phyloP scores from a whole-genome alignment of 164 flowering plant species.

The Saururus chinensis region DNA sequence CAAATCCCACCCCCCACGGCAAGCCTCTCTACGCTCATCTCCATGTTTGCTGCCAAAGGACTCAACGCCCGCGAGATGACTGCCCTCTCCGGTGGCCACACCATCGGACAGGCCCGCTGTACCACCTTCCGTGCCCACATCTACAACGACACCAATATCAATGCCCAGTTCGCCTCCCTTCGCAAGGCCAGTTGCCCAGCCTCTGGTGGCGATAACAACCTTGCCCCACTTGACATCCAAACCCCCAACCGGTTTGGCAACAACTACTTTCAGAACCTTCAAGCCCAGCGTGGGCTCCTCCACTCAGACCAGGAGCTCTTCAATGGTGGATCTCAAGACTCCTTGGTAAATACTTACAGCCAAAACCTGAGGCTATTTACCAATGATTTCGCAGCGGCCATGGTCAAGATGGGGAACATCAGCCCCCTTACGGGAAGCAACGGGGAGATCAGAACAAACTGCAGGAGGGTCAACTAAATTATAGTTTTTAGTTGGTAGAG shows the following conservation, averaged over 20 bases:
- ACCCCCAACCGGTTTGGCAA: slow-evolving; percentile 38
- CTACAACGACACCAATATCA: slow-evolving; percentile 60
- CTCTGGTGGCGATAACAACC: slow-evolving; percentile 41
- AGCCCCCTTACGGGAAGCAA: slow-evolving; percentile 43
- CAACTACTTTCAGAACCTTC: slow-evolving; percentile 38
- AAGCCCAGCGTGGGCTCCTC: slow-evolving; percentile 34
- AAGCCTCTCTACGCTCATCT: slow-evolving; percentile 37
- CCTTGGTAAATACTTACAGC: slow-evolving; percentile 30
- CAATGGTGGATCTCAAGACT: slow-evolving; percentile 48
- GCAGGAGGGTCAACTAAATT: slow-evolving; percentile 34
- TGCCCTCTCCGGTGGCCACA: slow-evolving; percentile 38
- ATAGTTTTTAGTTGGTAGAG: background rate
- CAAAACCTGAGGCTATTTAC: slow-evolving; percentile 14
- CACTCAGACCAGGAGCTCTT: slow-evolving; percentile 56
- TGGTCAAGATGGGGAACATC: slow-evolving; percentile 61
- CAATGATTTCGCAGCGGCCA: slow-evolving; percentile 36
- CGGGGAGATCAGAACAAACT: slow-evolving; percentile 50
- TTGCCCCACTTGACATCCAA: slow-evolving; percentile 49
- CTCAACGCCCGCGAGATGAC: slow-evolving; percentile 56
- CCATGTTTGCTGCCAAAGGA: slow-evolving; percentile 37
- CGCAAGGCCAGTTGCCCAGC: slow-evolving; percentile 21
- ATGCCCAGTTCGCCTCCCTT: slow-evolving; percentile 7
- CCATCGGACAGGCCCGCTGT: slow-evolving; percentile 65
- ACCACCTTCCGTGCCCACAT: slow-evolving; percentile 40
- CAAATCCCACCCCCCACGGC: slow-evolving; percentile 53